Evolutionary conservation across 768 basidiomycete genomes (phyloP), one percentile per base, ranked within the genome.

Genomic region (Amanita polypyramis): DNA sequence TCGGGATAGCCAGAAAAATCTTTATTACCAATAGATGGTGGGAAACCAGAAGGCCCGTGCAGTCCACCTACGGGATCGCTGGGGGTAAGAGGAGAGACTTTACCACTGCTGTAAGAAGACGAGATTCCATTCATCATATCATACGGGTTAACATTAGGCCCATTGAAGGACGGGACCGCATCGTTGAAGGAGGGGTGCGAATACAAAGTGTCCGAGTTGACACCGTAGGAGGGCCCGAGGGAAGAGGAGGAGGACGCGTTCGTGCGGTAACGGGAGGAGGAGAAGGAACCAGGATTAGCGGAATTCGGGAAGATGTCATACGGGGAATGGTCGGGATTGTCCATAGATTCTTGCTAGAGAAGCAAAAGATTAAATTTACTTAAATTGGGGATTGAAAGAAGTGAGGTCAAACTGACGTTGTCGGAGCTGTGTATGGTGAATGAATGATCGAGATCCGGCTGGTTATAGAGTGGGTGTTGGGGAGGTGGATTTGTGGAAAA

Each of bases 1-100:
- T 87, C 83, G n/a, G 70, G 57, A 60, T 79, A 88, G 37, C 57
- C 58, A 49, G 72, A 64, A 57, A 73, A 86, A 53, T 82, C 80
- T 59, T 86, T 84, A 50, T 65, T 63, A 54, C 65, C 58, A 40
- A 70, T 61, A 15, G 68, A 57, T 6, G 67, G 62, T 17, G 79
- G 67, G 57, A 80, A 83, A 5, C 62, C 69, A 12, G 75, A 66
- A 4, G 74, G 62, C 52, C 75, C 75, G 55, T 79, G 80, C 6
- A 86, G 67, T 42, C 70, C 69, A 49, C 68, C 65, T 51, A 79
- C 75, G 36, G 77, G 67, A 61, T 86, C 85, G 55, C 63, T 80
- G 29, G 84, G 83, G 10, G 82, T 82, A 37, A 85, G 69, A 0
- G 86, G 83, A 15, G 86, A 86, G 43, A 80, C 81, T 63, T 85